Conservation (phyloP, 1,284 basidiomycete species). For the Microbotryum violaceum region DNA sequence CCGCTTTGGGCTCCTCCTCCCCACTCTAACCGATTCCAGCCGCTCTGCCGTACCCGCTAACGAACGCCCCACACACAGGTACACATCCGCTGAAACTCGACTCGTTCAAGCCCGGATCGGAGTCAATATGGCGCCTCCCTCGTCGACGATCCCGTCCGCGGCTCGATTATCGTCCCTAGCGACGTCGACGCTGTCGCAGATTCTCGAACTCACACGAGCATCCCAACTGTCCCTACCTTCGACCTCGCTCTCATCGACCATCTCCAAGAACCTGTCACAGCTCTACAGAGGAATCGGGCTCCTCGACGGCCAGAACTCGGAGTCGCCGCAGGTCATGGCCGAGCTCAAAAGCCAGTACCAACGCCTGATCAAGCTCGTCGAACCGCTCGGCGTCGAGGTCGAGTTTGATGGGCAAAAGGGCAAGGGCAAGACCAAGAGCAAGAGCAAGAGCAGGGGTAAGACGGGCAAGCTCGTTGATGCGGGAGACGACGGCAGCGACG, state of each 20-base stretch:
- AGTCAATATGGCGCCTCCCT: neutral
- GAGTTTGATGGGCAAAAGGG: slow-evolving; percentile 6
- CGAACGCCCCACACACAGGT: too few species aligned
- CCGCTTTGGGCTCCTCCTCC: too few species aligned
- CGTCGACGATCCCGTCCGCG: slow-evolving; percentile 1
- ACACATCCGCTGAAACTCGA: too few species aligned
- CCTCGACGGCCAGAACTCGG: slow-evolving; percentile 12
- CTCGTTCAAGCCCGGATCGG: too few species aligned
- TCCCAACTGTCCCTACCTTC: slow-evolving; percentile 18
- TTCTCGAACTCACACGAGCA: slow-evolving; percentile 30
- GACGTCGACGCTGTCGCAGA: slow-evolving; percentile 26
- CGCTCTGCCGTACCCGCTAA: too few species aligned
- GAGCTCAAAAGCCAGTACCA: slow-evolving; percentile 30
- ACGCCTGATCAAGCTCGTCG: slow-evolving; percentile 23
- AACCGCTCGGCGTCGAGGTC: slow-evolving; percentile 26
- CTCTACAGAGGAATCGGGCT: slow-evolving; percentile 22
- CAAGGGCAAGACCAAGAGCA: slow-evolving; percentile 2
- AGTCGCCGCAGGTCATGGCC: slow-evolving; percentile 14
- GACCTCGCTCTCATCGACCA: slow-evolving; percentile 9
- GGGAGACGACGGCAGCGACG: slow-evolving; percentile 10
- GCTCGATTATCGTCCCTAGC: slow-evolving; percentile 26
- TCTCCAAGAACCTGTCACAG: slow-evolving; percentile 22
- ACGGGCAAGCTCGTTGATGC: slow-evolving; percentile 24
- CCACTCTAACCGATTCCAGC: too few species aligned
- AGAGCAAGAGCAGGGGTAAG: slow-evolving; percentile 6